Base-by-base conservation (phyloP, 2,329 filamentous ascomycete genomes). In the Scleromitrula shiraiana region DNA sequence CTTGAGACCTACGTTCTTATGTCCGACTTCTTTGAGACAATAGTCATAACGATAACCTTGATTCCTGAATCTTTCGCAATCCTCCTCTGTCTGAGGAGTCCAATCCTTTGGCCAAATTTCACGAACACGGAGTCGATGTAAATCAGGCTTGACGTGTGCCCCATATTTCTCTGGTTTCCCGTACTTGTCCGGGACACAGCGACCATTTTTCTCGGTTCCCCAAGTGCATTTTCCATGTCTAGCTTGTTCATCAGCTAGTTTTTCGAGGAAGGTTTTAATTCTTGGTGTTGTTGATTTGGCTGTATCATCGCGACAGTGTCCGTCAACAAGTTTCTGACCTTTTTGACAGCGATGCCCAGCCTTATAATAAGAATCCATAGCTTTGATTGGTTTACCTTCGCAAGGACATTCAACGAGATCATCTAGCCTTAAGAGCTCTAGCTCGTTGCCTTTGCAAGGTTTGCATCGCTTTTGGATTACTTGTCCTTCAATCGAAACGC, bases 41-140 rank as follows among this genome's bases (percentile, higher is more conserved):
- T 49, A 8, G 9, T 49, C 10, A 23, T 37, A 35, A 15, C n/a
- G 7, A 12, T 17, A 27, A 19, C 20, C 37, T 41, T 37, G 22
- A 35, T 36, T 32, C 14, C 26, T 10, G 7, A 29, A 42, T 22
- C 24, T 29, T 7, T 49, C 23, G 19, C 46, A 49, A 8, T 49
- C 46, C 5, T n/a, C 23, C 33, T 35, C 19, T 20, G 19, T 37
- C 30, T 44, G n/a, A 15, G 46, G 39, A 17, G 23, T 19, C 46
- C 46, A 49, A 2, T 43, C 46, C 4, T 17, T 17, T 5, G 46
- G 46, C 39, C 39, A 49, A 19, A 49, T 15, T 8, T 37, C 46
- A 19, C 39, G 39, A 22, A 20, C 24, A 4, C 19, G 15, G 44
- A 8, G 15, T 17, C 7, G 41, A 24, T 19, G 20, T 33, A 14